A percentile compares a stretch with the other conserved stretches of the same genome.
phyloP scores from a whole-genome alignment of 805 yeast species.

The Lipomyces chichibuensis region DNA sequence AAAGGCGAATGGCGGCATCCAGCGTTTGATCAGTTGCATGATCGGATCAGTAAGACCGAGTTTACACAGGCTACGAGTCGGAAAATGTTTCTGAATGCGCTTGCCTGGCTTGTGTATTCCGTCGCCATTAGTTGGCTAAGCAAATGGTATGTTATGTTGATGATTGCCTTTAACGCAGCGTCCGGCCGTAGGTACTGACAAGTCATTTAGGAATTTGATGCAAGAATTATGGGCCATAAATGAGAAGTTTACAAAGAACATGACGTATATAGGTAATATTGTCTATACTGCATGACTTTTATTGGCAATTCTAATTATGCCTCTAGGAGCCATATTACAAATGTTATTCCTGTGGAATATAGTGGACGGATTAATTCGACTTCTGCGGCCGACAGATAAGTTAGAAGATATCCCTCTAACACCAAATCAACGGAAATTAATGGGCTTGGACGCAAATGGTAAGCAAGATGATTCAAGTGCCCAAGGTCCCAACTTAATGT shows the following conservation, averaged over 20 bases:
- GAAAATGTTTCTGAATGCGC: slow-evolving; percentile 32
- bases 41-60: slow-evolving; percentile 24
- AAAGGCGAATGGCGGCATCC: slow-evolving; percentile 39
- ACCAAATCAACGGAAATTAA: slow-evolving; percentile 36
- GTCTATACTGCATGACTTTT: background rate
- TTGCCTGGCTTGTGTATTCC: slow-evolving; percentile 29
- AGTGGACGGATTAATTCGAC: slow-evolving; percentile 30
- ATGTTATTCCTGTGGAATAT: slow-evolving; percentile 37
- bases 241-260: slow-evolving; percentile 10
- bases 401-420: slow-evolving; percentile 36
- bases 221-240: slow-evolving; percentile 13
- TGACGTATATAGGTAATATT: slow-evolving; percentile 23
- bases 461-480: background rate
- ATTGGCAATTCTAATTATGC: slow-evolving; percentile 4
- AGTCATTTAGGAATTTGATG: slow-evolving; percentile 21
- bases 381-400: slow-evolving; percentile 27
- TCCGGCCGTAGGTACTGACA: background rate
- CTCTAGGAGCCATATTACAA: slow-evolving; percentile 27
- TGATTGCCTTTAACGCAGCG: background rate
- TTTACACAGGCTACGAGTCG: slow-evolving; percentile 37
- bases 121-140: slow-evolving; percentile 12
- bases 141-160: slow-evolving; percentile 22
- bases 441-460: slow-evolving; percentile 33
- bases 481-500: background rate
- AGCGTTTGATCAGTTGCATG: slow-evolving; percentile 33